A percentile compares a stretch with the other conserved stretches of the same genome.
Evolutionary conservation across 208 protist genomes (phyloP).

Genomic region (Kentomonas sorsogonicus): DNA sequence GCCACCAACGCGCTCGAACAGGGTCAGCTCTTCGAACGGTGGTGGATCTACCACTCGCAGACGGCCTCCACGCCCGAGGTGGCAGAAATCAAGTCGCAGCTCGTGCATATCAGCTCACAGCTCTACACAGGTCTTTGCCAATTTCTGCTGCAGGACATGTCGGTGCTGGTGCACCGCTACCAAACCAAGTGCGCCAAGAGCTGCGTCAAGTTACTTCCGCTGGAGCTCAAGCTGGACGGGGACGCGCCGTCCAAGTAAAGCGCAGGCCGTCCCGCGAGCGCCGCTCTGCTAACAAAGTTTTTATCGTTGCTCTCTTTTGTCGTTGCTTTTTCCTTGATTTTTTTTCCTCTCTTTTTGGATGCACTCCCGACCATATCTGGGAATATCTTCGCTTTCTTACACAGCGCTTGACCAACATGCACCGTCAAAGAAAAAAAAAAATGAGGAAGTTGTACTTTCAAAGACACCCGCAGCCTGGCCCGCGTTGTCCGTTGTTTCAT

Average conservation of each 20-base stretch:
- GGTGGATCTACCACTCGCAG: constrained; percentile 61
- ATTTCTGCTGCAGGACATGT: constrained; percentile 76
- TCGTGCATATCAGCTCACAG: constrained; percentile 39
- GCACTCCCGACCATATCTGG: no score
- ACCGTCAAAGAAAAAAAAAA: no score
- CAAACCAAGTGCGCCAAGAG: constrained; percentile 65
- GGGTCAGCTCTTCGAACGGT: constrained; percentile 66
- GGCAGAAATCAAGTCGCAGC: constrained; percentile 29
- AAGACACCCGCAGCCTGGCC: no score
- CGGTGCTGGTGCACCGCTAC: constrained; percentile 55
- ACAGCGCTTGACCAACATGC: no score
- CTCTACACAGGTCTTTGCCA: constrained; percentile 58
- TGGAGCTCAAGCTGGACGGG: constrained; percentile 48
- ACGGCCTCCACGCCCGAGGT: constrained; percentile 25
- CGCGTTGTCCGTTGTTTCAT: no score
- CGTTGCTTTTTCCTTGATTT: constrained; percentile 10
- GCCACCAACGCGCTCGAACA: constrained; percentile 58
- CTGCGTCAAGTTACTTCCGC: constrained; percentile 45
- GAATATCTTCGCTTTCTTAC: no score
- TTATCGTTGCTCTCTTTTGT: neutral
- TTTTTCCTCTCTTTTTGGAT: constrained; percentile 1
- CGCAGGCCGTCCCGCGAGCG: neutral
- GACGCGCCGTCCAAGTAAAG: constrained; percentile 9
- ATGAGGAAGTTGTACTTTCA: no score
- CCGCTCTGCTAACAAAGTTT: neutral